Conservation (phyloP, 169 alveolate genomes). For the Cryptosporidium sp. region DNA sequence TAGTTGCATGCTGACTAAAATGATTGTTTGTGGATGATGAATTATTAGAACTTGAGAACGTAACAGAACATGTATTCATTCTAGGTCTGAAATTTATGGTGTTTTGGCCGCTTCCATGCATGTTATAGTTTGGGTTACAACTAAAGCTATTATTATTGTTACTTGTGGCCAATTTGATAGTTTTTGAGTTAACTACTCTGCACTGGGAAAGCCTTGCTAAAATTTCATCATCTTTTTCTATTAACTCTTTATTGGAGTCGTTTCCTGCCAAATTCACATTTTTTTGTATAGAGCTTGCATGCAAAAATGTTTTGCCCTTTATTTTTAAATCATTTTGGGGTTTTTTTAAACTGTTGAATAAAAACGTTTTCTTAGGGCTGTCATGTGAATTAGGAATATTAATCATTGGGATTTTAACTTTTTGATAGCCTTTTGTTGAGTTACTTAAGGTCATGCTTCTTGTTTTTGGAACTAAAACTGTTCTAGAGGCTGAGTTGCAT, state of each 20-base stretch:
- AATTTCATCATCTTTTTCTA: constrained; percentile 35
- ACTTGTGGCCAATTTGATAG: constrained; percentile 7
- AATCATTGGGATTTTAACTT: background rate
- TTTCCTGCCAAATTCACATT: background rate
- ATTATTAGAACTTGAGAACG: background rate
- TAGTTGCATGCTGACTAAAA: background rate
- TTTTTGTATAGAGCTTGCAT: background rate
- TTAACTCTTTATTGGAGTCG: background rate
- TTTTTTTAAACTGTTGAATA: background rate
- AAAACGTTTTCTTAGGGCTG: background rate
- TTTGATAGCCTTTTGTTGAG: background rate
- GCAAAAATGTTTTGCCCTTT: background rate
- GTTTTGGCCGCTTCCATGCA: background rate
- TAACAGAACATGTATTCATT: background rate
- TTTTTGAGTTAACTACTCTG: constrained; percentile 66
- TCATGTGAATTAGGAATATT: constrained; percentile 9
- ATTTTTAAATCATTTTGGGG: background rate
- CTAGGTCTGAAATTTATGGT: background rate
- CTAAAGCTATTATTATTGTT: background rate
- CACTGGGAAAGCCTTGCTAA: constrained; percentile 67
- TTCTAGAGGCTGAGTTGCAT: background rate
- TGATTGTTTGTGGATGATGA: background rate
- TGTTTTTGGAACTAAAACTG: background rate
- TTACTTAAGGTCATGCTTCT: background rate
- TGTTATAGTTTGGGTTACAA: too few relatives aligned